phyloP scores from a whole-genome alignment of 768 basidiomycete genomes.

The Hericium erinaceus region DNA sequence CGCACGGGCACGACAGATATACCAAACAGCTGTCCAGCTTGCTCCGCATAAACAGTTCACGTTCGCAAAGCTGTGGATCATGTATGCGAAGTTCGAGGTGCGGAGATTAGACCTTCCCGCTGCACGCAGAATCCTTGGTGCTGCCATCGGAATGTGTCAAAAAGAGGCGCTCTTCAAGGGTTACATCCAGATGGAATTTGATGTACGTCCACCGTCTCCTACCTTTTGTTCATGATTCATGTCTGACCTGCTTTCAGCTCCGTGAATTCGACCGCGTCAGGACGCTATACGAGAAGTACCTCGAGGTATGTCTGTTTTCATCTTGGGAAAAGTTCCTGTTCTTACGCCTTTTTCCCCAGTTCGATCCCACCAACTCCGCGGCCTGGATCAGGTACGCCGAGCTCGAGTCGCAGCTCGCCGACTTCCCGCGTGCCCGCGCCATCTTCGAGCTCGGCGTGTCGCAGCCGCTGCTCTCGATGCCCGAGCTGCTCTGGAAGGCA shows the following conservation, averaged over 20 bases:
- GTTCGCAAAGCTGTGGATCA: slow-evolving; percentile 93
- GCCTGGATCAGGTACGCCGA: slow-evolving; percentile 97
- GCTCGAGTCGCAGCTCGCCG: slow-evolving; percentile 79
- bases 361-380: slow-evolving; percentile 81
- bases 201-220: slow-evolving; percentile 33
- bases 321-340: neutral
- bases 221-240: neutral
- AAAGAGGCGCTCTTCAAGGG: slow-evolving; percentile 94
- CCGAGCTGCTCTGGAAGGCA: slow-evolving; percentile 88
- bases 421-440: slow-evolving; percentile 80
- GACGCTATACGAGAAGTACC: slow-evolving; percentile 85
- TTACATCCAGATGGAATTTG: slow-evolving; percentile 90
- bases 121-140: slow-evolving; percentile 84
- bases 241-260: slow-evolving; percentile 35
- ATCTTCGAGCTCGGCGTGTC: slow-evolving; percentile 89
- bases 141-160: slow-evolving; percentile 90
- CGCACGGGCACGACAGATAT: slow-evolving; percentile 79
- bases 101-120: slow-evolving; percentile 72
- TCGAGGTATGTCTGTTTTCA: slow-evolving; percentile 50
- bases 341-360: slow-evolving; percentile 30
- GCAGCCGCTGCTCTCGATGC: slow-evolving; percentile 85
- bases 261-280: slow-evolving; percentile 95
- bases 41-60: slow-evolving; percentile 97
- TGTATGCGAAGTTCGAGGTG: slow-evolving; percentile 89
- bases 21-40: slow-evolving; percentile 79